Conservation (phyloP, 2,329 filamentous ascomycete species). For the Raffaelea arxii region DNA sequence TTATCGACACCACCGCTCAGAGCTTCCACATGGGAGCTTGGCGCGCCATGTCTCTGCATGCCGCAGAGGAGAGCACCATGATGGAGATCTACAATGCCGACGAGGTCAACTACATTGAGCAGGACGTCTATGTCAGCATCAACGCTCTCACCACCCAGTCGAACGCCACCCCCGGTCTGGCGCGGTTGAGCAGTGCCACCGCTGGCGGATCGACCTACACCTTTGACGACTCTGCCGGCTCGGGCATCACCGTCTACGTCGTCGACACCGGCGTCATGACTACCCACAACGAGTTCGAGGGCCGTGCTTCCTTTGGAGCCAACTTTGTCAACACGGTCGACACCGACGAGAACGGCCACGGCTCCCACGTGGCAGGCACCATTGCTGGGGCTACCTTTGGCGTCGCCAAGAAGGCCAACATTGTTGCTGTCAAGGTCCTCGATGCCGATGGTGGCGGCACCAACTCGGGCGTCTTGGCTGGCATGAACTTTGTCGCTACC, state of each 20-base stretch:
- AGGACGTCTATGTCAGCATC: constrained; percentile 33
- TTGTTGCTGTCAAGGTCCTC: constrained; percentile 27
- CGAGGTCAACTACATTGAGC: constrained; percentile 33
- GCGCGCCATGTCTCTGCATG: constrained; percentile 37
- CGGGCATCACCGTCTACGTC: constrained; percentile 51
- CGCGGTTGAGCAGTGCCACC: constrained; percentile 38
- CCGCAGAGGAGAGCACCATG: constrained; percentile 23
- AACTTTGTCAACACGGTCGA: constrained; percentile 41
- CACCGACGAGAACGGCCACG: constrained; percentile 52
- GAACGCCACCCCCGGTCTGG: constrained; percentile 43
- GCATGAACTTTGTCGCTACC: constrained; percentile 45
- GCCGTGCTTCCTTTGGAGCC: constrained; percentile 41
- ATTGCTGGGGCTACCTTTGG: constrained; percentile 51
- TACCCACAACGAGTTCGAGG: constrained; percentile 46
- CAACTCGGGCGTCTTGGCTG: constrained; percentile 45
- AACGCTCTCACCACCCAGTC: constrained; percentile 35
- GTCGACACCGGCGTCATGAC: constrained; percentile 55
- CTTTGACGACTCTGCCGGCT: constrained; percentile 42
- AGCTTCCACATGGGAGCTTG: constrained; percentile 38
- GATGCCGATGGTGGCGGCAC: constrained; percentile 36
- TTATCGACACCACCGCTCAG: constrained; percentile 21
- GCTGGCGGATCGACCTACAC: constrained; percentile 28
- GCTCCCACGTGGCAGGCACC: constrained; percentile 54
- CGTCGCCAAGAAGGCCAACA: constrained; percentile 45
- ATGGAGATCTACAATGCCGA: constrained; percentile 35